Evolutionary conservation across 176 grass and related monocot species (phyloP), one percentile per base, ranked within the genome.

Genomic region (Avena insularis): DNA sequence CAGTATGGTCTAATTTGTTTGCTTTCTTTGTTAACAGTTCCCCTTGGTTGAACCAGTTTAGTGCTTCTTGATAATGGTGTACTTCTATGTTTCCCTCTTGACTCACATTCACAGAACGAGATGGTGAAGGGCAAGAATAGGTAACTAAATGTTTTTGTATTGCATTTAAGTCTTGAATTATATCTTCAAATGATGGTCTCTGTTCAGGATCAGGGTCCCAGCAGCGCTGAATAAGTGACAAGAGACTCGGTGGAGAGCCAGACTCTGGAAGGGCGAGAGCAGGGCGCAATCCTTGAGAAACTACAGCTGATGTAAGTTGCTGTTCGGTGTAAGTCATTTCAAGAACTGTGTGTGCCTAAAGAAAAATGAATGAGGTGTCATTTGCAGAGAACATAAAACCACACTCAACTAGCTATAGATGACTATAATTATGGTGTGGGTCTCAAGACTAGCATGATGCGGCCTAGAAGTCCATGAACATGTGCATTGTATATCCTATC

Each of bases 241-340:
- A 81, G 71, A 98, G 87, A 83, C 77, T 81, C 82, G 90, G 77
- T 74, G 97, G 92, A 72, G 80, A 84, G 76, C 92, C 92, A 87
- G 82, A 90, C 75, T 93, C 80, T 71, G 87, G 87, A 82, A 89
- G 77, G 77, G 87, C 89, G 49, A 96, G 87, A 87, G 84, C 89
- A 78, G 97, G 94, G 12, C 94, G 84, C 76, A 98, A 79, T 84
- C 88, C 92, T 86, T 91, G 90, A 55, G 94, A 96, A 79, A 98
- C 96, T 71, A 98, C 78, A 82, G 90, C 91, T 75, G 97, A 72
- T 86, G 85, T 94, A 77, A 96, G 88, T 87, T 96, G 93, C 85
- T 98, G 97, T 87, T 98, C 97, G 0, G 94, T 98, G 67, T 94
- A 98, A 56, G 90, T 96, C 97, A 98, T 98, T 90, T 98, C 97